Base-by-base conservation (phyloP, 768 basidiomycete species). In the Lactarius evosmus region DNA sequence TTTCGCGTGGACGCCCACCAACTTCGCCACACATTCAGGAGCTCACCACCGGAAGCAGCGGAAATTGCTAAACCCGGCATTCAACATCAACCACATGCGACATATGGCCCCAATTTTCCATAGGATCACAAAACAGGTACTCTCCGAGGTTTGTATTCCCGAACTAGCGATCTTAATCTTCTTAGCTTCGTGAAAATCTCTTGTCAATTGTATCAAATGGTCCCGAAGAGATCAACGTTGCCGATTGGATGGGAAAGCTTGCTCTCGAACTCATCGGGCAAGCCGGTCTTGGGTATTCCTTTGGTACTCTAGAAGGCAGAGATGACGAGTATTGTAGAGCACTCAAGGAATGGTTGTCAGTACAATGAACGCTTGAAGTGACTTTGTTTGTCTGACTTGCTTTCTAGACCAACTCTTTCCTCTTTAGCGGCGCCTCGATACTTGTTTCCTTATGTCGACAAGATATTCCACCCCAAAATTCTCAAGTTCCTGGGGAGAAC, bases 401-500 rank as follows among this genome's bases (percentile, higher is more conserved):
- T 36, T 27, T 38, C 38, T 16, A 70, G 70, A 14, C 67, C 71
- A 3, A 55, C 60, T 7, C 2, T 12, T 0, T 50, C 63, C 17
- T 12, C 55, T 14, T 50, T 71, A 16, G 29, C 29, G 0, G 29
- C 60, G 22, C 54, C 29, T 40, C 50, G 61, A 2, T 46, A 17
- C 5, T 27, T 69, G 3, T 27, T 67, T 22, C 72, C 70, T 12
- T 46, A 41, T 8, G 14, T 69, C 38, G 16, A 25, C 44, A 46
- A 41, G 40, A 17, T 46, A 8, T 46, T 46, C 22, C 27, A 17
- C 44, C 70, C 74, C 1, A 55, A 54, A 17, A 70, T 80, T 41
- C 71, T 76, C 14, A 70, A 74, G 22, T 71, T 69, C 50, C 17
- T 79, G 1, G 68, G 77, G 1, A 68, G 75, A 52, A 38, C 70